phyloP scores from a whole-genome alignment of 2,329 filamentous ascomycete genomes.

The Chrysosporium keratinophilum region DNA sequence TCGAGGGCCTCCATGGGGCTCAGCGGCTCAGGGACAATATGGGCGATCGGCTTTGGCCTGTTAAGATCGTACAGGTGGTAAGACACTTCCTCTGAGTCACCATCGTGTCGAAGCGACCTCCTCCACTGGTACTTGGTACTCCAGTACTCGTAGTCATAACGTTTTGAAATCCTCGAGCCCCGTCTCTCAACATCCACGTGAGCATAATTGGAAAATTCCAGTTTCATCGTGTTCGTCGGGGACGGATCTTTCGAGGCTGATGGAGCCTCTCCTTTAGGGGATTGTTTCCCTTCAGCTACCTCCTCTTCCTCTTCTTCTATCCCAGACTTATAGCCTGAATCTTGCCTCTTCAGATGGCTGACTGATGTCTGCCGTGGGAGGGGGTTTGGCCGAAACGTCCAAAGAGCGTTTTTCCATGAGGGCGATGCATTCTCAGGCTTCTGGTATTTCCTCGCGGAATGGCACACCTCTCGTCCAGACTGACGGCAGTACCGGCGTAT shows the following conservation, averaged over 20 bases:
- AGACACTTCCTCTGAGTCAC: conserved; percentile 53
- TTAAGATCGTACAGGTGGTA: conserved; percentile 69
- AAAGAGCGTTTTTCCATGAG: conserved; percentile 51
- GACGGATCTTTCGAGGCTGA: conserved; percentile 21
- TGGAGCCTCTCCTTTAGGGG: conserved; percentile 1
- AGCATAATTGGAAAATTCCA: conserved; percentile 97
- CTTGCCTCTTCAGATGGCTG: conserved; percentile 43
- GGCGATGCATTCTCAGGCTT: conserved; percentile 45
- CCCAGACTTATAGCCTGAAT: conserved; percentile 48
- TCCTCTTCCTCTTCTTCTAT: conserved; percentile 37
- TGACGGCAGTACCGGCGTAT: conserved; percentile 84
- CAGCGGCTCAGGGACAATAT: conserved; percentile 72
- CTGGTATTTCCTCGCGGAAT: conserved; percentile 61
- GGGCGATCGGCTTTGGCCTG: conserved; percentile 57
- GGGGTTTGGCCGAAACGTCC: conserved; percentile 46
- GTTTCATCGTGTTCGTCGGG: conserved; percentile 68
- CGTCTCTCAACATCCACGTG: conserved; percentile 70
- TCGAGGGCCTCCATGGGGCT: conserved; percentile 58
- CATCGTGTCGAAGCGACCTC: conserved; percentile 58
- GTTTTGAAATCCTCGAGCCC: conserved; percentile 56
- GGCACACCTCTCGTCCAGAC: conserved; percentile 86
- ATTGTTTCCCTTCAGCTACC: conserved; percentile 19
- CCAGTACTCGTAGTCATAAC: conserved; percentile 93
- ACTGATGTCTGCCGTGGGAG: conserved; percentile 39
- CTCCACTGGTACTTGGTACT: conserved; percentile 76